Conservation (phyloP, 2,329 filamentous ascomycete species). For the Neonectria magnoliae region DNA sequence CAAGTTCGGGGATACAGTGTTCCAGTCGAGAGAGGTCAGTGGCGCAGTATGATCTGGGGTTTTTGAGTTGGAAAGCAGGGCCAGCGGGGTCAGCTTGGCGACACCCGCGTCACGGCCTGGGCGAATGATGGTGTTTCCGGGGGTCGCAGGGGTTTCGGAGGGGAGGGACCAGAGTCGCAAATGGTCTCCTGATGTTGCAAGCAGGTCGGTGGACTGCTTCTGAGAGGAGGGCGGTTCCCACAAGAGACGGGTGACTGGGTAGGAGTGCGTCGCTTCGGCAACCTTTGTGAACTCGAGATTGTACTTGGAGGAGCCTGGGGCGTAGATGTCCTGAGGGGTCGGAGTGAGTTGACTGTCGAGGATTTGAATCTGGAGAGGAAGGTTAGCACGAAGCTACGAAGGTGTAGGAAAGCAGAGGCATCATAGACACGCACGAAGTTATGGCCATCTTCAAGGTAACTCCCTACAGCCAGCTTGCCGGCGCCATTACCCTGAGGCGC, state of each 20-base stretch:
- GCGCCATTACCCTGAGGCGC: conserved; percentile 80
- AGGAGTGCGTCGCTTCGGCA: conserved; percentile 96
- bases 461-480: conserved; percentile 93
- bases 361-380: conserved; percentile 84
- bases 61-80: conserved; percentile 95
- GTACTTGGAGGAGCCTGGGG: conserved; percentile 76
- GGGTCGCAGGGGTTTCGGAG: conserved; percentile 65
- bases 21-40: conserved; percentile 97
- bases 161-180: conserved; percentile 93
- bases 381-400: conserved; percentile 15
- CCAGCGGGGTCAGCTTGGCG: conserved; percentile 89
- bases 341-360: conserved; percentile 84
- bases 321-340: conserved; percentile 74
- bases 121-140: conserved; percentile 75
- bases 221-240: conserved; percentile 97
- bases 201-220: conserved; percentile 93
- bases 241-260: conserved; percentile 92
- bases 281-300: conserved; percentile 91
- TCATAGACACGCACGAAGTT: conserved; percentile 76
- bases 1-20: conserved; percentile 92
- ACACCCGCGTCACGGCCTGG: conserved; percentile 66
- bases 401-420: not conserved
- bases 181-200: conserved; percentile 95
- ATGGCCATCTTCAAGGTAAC: conserved; percentile 96
- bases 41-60: conserved; percentile 98